Evolutionary conservation across 129 eudicot genomes (phyloP), one percentile per base, ranked within the genome.

Genomic region (Helianthus tuberosus): DNA sequence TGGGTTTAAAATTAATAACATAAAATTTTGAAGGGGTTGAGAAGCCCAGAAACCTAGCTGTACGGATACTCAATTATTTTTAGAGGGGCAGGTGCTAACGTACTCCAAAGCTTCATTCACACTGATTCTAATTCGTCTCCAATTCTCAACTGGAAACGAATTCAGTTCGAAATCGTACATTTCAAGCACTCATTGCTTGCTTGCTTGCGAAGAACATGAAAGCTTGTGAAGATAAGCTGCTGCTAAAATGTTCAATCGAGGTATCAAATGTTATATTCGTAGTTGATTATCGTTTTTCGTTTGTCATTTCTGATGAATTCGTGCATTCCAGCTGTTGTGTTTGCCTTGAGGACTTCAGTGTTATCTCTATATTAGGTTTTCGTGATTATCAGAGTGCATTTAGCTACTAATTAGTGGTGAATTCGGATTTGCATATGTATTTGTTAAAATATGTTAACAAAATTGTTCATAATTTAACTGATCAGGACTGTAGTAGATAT

Each of bases 161-260:
- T 27, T 2, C 32, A 27, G 32, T 27, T 27, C 32, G 32, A 27
- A 27, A 27, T 27, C 32, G 3, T 6, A 39, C 9, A 41, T 41
- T 41, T 41, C 0, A 41, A 41, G 46, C 49, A 64, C 4, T 38
- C 38, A 38, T 6, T 15, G 49, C 7, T n/a, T 38, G 49, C 7
- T n/a, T 38, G 3, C 49, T 1, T 7, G 47, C 14, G 68, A 11
- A 11, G 5, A 14, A 36, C 11, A 62, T 35, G 66, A 61, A 13
- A 5, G 11, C 43, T 38, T 43, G 77, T 74, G 90, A 84, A 72
- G 96, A 93, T 47, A 90, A 93, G 81, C 86, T 90, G 48, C 47
- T 89, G 82, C 82, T 89, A 72, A 89, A 84, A 71, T 86, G 81
- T 62, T 82, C 96, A 8, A 76, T 93, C 43, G 96, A 89, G 98